Evolutionary conservation across 441 rosid species (phyloP).

Genomic region (Sinapis alba): DNA sequence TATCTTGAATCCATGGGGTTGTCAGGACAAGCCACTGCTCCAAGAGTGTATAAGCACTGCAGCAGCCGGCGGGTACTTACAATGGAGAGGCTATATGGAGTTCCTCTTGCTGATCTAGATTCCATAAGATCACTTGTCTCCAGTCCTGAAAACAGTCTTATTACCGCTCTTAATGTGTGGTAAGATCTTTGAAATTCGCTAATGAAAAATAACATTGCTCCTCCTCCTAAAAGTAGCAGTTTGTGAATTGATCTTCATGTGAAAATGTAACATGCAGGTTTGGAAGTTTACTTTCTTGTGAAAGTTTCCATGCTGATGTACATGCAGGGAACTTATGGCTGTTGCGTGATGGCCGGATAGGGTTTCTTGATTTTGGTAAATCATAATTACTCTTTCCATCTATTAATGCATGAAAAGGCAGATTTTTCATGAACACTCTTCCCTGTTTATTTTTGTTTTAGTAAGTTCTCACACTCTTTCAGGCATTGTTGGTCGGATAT

Average conservation of each 20-base stretch:
- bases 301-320: slow-evolving; percentile 98
- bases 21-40: slow-evolving; percentile 93
- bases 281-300: slow-evolving; percentile 98
- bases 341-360: slow-evolving; percentile 95
- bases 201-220: neutral
- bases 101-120: slow-evolving; percentile 94
- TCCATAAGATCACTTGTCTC: slow-evolving; percentile 91
- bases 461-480: slow-evolving; percentile 22
- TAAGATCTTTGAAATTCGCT: slow-evolving; percentile 38
- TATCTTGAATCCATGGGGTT: slow-evolving; percentile 91
- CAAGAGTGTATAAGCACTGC: slow-evolving; percentile 83
- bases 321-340: slow-evolving; percentile 99
- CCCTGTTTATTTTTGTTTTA: slow-evolving; percentile 7
- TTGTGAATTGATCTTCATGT: neutral
- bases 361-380: slow-evolving; percentile 98
- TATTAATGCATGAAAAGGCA: neutral
- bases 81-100: slow-evolving; percentile 98
- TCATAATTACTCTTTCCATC: neutral
- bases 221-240: neutral
- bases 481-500: slow-evolving; percentile 99
- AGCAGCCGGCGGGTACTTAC: slow-evolving; percentile 81
- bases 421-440: neutral
- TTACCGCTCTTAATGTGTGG: slow-evolving; percentile 98
- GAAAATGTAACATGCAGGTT: slow-evolving; percentile 61
- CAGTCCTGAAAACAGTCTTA: slow-evolving; percentile 90